Conservation (phyloP, 441 rosid genomes). For the Gossypium schwendimanii region DNA sequence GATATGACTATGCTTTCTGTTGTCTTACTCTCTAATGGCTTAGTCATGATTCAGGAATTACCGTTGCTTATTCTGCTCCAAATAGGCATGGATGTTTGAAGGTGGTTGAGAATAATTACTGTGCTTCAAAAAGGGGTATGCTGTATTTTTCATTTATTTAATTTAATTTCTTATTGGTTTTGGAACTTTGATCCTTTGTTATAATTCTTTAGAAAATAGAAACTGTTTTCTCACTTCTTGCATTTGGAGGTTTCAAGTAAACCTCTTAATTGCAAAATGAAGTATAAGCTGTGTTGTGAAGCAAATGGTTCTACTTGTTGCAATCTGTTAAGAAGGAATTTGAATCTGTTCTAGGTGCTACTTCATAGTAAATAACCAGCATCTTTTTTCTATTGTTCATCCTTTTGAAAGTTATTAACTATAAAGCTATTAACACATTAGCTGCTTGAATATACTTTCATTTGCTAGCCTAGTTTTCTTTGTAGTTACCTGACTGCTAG, state of each 20-base stretch:
- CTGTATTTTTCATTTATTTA: not conserved
- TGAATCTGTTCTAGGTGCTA: not conserved
- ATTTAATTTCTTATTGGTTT: not conserved
- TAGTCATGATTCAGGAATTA: conserved; percentile 44
- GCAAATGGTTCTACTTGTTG: not conserved
- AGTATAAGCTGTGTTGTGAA: not conserved
- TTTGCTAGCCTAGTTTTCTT: not conserved
- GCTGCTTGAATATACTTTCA: not conserved
- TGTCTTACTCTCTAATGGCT: conserved; percentile 15
- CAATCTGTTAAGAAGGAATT: not conserved
- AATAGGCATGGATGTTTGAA: conserved; percentile 66
- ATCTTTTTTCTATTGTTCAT: not conserved
- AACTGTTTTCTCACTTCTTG: not conserved
- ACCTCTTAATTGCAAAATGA: not conserved
- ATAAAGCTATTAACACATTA: not conserved
- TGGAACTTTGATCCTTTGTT: not conserved
- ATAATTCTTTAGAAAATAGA: not conserved
- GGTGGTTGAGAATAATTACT: conserved; percentile 81
- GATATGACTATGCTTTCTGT: not conserved
- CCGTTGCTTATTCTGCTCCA: conserved; percentile 71
- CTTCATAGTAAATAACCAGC: not conserved
- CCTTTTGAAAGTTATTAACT: not conserved
- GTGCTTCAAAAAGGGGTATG: conserved; percentile 81
- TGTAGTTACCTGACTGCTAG: not conserved
- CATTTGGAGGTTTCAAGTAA: not conserved